Evolutionary conservation across 208 protist genomes (phyloP).

Genomic region (Acanthamoeba castellanii): DNA sequence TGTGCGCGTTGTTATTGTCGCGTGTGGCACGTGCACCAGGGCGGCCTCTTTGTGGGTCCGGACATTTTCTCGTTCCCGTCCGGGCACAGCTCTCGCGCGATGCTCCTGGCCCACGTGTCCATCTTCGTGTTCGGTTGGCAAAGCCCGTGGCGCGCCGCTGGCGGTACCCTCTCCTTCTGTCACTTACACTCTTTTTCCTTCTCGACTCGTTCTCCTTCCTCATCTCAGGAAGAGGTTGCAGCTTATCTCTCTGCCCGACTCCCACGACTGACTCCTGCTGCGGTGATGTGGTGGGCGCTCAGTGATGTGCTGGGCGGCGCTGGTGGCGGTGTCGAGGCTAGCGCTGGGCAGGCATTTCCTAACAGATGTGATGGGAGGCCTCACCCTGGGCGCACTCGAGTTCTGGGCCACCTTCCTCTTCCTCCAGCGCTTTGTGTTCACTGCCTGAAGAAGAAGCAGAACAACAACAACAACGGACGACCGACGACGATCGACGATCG

Average conservation of each 20-base stretch:
- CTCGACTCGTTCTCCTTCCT: not conserved
- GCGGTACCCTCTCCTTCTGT: not conserved
- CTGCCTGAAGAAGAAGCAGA: not conserved
- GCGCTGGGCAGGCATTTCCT: slow-evolving; percentile 58
- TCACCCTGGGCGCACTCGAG: slow-evolving; percentile 31
- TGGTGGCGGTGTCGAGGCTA: slow-evolving; percentile 44
- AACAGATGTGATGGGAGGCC: slow-evolving; percentile 69
- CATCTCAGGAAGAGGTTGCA: not conserved
- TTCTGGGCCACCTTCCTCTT: slow-evolving; percentile 56
- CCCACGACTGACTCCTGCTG: not conserved
- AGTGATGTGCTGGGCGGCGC: slow-evolving; percentile 25
- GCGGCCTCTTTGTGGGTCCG: slow-evolving; percentile 24
- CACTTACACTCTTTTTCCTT: not conserved
- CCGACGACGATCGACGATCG: too few species aligned
- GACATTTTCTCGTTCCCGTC: slow-evolving; percentile 68
- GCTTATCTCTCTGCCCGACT: not conserved
- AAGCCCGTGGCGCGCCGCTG: slow-evolving; percentile 1
- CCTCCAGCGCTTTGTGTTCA: slow-evolving; percentile 3
- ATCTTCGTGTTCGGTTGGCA: slow-evolving; percentile 49
- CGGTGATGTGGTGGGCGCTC: not conserved
- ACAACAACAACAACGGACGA: not conserved
- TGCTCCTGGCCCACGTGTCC: slow-evolving; percentile 45
- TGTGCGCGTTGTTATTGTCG: not conserved
- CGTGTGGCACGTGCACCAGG: not conserved
- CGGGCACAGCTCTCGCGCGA: slow-evolving; percentile 52